phyloP scores from a whole-genome alignment of 768 basidiomycete species.

The Mycena latifolia region DNA sequence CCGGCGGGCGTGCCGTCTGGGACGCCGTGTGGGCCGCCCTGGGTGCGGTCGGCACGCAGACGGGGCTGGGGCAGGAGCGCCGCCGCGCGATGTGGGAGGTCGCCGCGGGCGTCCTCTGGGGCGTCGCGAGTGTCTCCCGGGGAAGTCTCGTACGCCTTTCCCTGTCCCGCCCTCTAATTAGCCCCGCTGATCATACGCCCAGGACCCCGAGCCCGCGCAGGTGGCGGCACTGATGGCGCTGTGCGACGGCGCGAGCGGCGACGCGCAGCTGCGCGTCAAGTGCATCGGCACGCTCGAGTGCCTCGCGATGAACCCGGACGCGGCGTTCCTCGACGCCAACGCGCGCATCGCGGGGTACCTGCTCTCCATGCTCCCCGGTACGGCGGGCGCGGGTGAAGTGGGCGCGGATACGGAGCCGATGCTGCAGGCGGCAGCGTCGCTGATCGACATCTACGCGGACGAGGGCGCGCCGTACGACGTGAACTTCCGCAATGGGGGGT shows the following conservation, averaged over 20 bases:
- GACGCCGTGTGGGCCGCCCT: slow-evolving; percentile 74
- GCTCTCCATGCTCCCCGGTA: slow-evolving; percentile 69
- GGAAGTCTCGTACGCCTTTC: slow-evolving; percentile 65
- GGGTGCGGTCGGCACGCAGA: slow-evolving; percentile 68
- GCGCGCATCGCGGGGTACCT: slow-evolving; percentile 77
- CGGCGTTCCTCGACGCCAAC: slow-evolving; percentile 72
- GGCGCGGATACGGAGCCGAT: slow-evolving; percentile 72
- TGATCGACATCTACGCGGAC: slow-evolving; percentile 96
- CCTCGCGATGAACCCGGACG: slow-evolving; percentile 74
- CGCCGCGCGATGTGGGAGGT: slow-evolving; percentile 84
- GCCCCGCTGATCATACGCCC: no score
- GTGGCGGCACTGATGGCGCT: slow-evolving; percentile 75
- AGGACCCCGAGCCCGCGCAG: slow-evolving; percentile 73
- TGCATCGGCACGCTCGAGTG: slow-evolving; percentile 90
- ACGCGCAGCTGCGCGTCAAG: slow-evolving; percentile 73
- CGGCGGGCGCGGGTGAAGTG: slow-evolving; percentile 48
- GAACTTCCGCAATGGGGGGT: slow-evolving; percentile 78
- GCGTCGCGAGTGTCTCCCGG: slow-evolving; percentile 83
- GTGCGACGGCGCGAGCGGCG: slow-evolving; percentile 62
- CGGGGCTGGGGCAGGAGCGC: slow-evolving; percentile 72
- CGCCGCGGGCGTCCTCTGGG: slow-evolving; percentile 89
- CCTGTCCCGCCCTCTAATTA: background rate
- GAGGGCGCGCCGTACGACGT: slow-evolving; percentile 84
- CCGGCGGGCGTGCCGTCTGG: slow-evolving; percentile 72
- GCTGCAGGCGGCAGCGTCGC: slow-evolving; percentile 82